Conservation (phyloP, 352 stramenopile genomes). For the Phytophthora tentaculata region DNA sequence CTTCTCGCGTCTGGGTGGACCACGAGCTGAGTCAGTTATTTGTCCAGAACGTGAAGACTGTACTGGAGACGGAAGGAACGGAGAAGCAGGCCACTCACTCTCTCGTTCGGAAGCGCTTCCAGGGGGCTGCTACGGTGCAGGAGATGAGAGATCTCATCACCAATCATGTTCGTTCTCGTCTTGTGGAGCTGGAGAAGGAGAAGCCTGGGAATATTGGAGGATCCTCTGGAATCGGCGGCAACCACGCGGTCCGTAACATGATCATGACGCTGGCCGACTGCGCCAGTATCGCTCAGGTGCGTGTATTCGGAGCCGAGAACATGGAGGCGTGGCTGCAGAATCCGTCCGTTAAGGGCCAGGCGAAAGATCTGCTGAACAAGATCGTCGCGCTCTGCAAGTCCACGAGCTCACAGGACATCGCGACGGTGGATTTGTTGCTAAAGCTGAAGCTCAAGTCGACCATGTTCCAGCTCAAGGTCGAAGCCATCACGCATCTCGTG, state of each 20-base stretch:
- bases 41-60: slow-evolving; percentile 81
- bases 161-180: slow-evolving; percentile 69
- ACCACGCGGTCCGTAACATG: slow-evolving; percentile 71
- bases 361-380: slow-evolving; percentile 77
- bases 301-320: slow-evolving; percentile 75
- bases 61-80: slow-evolving; percentile 39
- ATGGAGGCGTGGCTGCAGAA: slow-evolving; percentile 85
- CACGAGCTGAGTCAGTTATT: slow-evolving; percentile 83
- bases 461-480: slow-evolving; percentile 89
- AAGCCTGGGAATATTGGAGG: slow-evolving; percentile 31
- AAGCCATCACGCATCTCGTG: slow-evolving; percentile 84
- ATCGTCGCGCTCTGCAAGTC: slow-evolving; percentile 75
- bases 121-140: slow-evolving; percentile 43
- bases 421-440: slow-evolving; percentile 74
- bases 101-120: slow-evolving; percentile 54
- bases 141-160: slow-evolving; percentile 71
- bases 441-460: slow-evolving; percentile 90
- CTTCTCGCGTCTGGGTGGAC: slow-evolving; percentile 84
- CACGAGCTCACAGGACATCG: slow-evolving; percentile 57
- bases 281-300: slow-evolving; percentile 60
- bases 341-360: slow-evolving; percentile 71
- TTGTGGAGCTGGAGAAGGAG: slow-evolving; percentile 78
- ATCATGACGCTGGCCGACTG: slow-evolving; percentile 80
- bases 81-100: slow-evolving; percentile 22
- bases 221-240: slow-evolving; percentile 41